phyloP scores from a whole-genome alignment of 192 early-diverging fungal genomes.

The Dimargaris cristalligena region DNA sequence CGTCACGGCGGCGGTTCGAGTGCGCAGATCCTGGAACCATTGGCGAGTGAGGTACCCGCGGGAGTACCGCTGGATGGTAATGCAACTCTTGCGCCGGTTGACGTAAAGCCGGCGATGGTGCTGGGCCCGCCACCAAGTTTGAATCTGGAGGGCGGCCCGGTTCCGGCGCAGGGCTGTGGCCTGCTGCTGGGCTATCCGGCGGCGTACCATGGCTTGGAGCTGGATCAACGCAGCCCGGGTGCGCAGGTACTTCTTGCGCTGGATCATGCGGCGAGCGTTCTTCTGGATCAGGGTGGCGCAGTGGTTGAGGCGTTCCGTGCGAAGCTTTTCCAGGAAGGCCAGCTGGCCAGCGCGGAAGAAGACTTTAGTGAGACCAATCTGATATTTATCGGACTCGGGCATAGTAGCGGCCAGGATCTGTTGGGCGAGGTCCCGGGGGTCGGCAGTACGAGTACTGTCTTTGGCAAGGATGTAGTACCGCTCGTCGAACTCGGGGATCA shows the following conservation, averaged over 20 bases:
- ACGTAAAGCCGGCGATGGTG: slow-evolving; percentile 33
- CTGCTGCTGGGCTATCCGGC: slow-evolving; percentile 33
- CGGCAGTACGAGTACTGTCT: slow-evolving; percentile 23
- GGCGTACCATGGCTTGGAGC: slow-evolving; percentile 52
- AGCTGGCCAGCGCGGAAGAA: slow-evolving; percentile 97
- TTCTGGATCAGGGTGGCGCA: slow-evolving; percentile 82
- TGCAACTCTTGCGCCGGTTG: slow-evolving; percentile 27
- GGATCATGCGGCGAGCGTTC: slow-evolving; percentile 56
- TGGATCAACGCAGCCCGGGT: slow-evolving; percentile 39
- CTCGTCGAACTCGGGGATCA: slow-evolving; percentile 82
- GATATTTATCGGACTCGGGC: slow-evolving; percentile 69
- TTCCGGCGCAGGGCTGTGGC: slow-evolving; percentile 38
- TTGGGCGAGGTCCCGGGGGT: slow-evolving; percentile 37
- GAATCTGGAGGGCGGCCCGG: slow-evolving; percentile 55
- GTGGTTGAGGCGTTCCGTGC: slow-evolving; percentile 60
- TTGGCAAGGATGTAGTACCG: slow-evolving; percentile 50
- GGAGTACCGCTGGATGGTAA: slow-evolving; percentile 44
- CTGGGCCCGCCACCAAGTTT: slow-evolving; percentile 51
- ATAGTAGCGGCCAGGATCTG: slow-evolving; percentile 49
- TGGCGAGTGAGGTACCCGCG: slow-evolving; percentile 52
- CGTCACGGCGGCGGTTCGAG: slow-evolving; percentile 47
- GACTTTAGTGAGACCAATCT: slow-evolving; percentile 88
- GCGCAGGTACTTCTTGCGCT: slow-evolving; percentile 37
- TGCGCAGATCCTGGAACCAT: slow-evolving; percentile 34
- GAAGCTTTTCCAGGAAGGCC: slow-evolving; percentile 58